Evolutionary conservation across 495 filamentous ascomycete genomes (phyloP).

Genomic region (Penicillium cinerascens): DNA sequence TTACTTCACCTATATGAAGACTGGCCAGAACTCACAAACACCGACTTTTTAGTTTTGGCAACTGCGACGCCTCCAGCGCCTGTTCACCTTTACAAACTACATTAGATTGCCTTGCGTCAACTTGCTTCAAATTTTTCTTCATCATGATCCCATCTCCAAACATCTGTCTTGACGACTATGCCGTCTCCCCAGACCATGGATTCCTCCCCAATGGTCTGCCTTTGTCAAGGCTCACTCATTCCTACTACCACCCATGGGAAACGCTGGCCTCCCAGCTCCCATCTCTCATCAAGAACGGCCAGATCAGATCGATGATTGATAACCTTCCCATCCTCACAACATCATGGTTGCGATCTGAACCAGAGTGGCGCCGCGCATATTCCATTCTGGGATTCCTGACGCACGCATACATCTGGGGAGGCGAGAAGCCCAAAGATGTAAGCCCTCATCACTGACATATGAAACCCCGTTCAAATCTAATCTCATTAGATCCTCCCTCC

Average conservation of each 20-base stretch:
- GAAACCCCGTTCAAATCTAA: background rate
- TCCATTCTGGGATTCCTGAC: constrained; percentile 79
- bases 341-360: constrained; percentile 64
- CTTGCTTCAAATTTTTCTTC: background rate
- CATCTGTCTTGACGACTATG: constrained; percentile 72
- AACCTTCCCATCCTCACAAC: constrained; percentile 75
- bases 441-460: constrained; percentile 7
- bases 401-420: constrained; percentile 94
- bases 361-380: constrained; percentile 92
- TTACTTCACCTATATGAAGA: constrained; percentile 1
- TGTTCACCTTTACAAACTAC: background rate
- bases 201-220: constrained; percentile 83
- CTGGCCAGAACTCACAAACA: background rate
- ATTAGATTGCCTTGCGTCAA: background rate
- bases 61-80: too few relatives aligned
- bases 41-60: background rate
- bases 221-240: constrained; percentile 66
- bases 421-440: constrained; percentile 74
- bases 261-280: constrained; percentile 71
- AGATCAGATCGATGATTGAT: constrained; percentile 70
- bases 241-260: constrained; percentile 92
- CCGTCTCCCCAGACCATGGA: constrained; percentile 74
- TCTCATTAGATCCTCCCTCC: constrained; percentile 67
- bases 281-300: constrained; percentile 67
- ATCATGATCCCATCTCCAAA: constrained; percentile 71